These are phyloP conservation scores for Boletellus ananiceps DNA, from an alignment of 768 basidiomycete species.

Conservation along the genomic window DNA sequence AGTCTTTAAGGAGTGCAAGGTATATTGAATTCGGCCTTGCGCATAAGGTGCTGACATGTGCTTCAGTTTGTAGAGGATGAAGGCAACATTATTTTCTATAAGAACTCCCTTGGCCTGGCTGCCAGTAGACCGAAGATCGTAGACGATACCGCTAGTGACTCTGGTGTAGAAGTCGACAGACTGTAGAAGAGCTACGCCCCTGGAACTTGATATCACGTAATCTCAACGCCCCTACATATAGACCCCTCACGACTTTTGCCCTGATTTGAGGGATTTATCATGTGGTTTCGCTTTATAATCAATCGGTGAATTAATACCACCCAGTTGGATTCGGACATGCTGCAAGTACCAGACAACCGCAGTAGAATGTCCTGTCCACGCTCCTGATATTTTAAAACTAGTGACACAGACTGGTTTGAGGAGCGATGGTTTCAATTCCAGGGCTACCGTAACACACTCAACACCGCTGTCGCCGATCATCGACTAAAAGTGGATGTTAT, in stretches of 20 bases:
- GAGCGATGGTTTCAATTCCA: no score
- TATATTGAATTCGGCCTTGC: slow-evolving; percentile 14
- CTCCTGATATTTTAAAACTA: no score
- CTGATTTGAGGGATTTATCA: not conserved
- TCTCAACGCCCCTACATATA: slow-evolving; percentile 3
- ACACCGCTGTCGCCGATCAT: no score
- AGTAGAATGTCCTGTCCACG: not conserved
- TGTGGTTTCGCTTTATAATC: not conserved
- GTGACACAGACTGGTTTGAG: no score
- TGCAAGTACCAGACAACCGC: not conserved
- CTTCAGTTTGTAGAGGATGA: slow-evolving; percentile 87
- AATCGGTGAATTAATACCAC: not conserved
- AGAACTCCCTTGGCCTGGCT: slow-evolving; percentile 79
- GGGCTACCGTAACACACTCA: no score
- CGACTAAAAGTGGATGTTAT: no score
- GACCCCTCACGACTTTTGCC: slow-evolving; percentile 7
- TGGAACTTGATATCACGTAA: slow-evolving; percentile 5
- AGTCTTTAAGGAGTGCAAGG: slow-evolving; percentile 75
- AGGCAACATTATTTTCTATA: slow-evolving; percentile 87
- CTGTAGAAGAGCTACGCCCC: slow-evolving; percentile 20
- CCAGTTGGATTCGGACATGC: not conserved
- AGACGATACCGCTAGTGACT: slow-evolving; percentile 59
- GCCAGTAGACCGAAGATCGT: slow-evolving; percentile 59
- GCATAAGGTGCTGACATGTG: not conserved
- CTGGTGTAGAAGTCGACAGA: slow-evolving; percentile 56